Conservation (phyloP, 192 early-diverging fungal species). For the Dissophora globulifera region DNA sequence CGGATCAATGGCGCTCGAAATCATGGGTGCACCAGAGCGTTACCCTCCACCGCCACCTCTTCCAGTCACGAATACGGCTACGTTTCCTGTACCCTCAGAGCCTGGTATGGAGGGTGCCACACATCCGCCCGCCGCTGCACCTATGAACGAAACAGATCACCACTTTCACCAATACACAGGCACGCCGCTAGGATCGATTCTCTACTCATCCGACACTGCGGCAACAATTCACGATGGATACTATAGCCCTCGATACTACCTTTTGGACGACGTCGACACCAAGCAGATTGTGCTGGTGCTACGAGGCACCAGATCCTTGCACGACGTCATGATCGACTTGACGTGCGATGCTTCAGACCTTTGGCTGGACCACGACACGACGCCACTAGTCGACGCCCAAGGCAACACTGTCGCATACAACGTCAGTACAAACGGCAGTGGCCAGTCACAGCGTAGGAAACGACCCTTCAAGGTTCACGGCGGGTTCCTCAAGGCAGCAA, state of each 20-base stretch:
- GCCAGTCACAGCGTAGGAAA: neutral
- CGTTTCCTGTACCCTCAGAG: neutral
- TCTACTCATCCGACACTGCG: conserved; percentile 52
- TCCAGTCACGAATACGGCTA: neutral
- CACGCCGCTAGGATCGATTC: conserved; percentile 50
- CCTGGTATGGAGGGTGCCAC: too few relatives aligned
- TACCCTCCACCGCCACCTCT: conserved; percentile 26
- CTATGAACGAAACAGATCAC: conserved; percentile 9
- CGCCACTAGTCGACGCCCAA: conserved; percentile 20
- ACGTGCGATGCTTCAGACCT: conserved; percentile 61
- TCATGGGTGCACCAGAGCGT: conserved; percentile 45
- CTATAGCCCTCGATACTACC: conserved; percentile 59
- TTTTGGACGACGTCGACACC: conserved; percentile 57
- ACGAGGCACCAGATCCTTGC: conserved; percentile 60
- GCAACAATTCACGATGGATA: conserved; percentile 37
- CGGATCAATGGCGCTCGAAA: conserved; percentile 22
- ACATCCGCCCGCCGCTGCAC: neutral
- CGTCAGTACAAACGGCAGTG: neutral
- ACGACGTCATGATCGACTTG: conserved; percentile 61
- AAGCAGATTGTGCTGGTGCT: conserved; percentile 59
- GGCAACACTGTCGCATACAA: conserved; percentile 8
- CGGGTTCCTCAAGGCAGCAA: conserved; percentile 57
- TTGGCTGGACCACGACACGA: conserved; percentile 54
- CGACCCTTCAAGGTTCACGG: conserved; percentile 57
- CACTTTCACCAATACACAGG: conserved; percentile 45